Evolutionary conservation across 1,139 yeast species (phyloP), one percentile per base, ranked within the genome.

Genomic region (Suhomyces maxii): DNA sequence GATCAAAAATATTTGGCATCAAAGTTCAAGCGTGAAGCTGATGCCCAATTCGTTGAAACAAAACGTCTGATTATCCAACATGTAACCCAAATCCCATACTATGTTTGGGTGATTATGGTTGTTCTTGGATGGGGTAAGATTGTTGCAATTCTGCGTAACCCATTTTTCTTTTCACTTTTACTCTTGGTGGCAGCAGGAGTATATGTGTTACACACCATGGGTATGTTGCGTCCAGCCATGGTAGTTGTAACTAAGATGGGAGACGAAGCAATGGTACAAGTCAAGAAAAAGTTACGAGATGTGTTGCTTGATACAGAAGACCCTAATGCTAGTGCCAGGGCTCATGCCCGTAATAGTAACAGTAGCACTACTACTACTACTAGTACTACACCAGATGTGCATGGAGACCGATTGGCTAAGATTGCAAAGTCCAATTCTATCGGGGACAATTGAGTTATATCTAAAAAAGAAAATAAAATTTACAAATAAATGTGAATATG

Each of bases 71-170:
- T 86, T 48, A 76, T 86, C 33, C 83, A 82, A 48, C 83, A 82
- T 45, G 78, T 80, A 10, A 82, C 96, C 0, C 85, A 86, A 50
- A 85, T 93, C 48, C 99, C 99, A 5, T 73, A 84, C 57, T 95
- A 86, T 71, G 80, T 93, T 50, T 89, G 89, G 65, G 69, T 83
- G 23, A 63, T 93, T 7, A 71, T 93, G 25, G 65, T 86, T 3
- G 82, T 88, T 7, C 73, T 93, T 31, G 99, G 99, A 11, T 93
- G 97, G 97, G 91, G 91, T 65, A 98, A 95, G 72, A 86, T 93
- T 57, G 80, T 90, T 86, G 86, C 95, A 8, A 82, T 93, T 23
- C 61, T 93, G 42, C 79, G 95, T 52, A 91, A 89, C 63, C 99
- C 99, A 28, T 60, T 87, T 25, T 76, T 86, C 56, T 84, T 90